Conservation (phyloP, 2,329 filamentous ascomycete species). For the Stachybotrys echinatus region DNA sequence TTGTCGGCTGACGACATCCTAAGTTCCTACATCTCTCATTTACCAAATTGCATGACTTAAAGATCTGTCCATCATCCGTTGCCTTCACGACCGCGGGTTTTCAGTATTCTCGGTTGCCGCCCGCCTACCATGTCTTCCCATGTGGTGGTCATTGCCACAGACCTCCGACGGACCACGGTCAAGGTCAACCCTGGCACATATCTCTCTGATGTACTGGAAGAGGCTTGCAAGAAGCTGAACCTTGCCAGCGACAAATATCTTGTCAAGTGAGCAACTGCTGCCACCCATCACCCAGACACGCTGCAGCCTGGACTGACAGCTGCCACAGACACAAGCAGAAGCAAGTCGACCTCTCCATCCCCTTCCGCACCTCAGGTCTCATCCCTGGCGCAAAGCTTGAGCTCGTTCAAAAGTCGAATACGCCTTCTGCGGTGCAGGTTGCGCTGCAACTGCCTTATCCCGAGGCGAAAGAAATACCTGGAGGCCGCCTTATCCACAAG, state of each 20-base stretch:
- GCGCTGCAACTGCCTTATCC: constrained; percentile 78
- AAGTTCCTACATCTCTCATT: background rate
- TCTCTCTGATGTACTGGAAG: constrained; percentile 77
- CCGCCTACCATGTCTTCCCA: constrained; percentile 67
- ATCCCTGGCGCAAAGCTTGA: constrained; percentile 85
- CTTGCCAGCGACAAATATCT: constrained; percentile 68
- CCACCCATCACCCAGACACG: background rate
- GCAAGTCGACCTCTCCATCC: constrained; percentile 75
- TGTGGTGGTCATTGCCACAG: constrained; percentile 80
- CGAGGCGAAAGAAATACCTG: constrained; percentile 57
- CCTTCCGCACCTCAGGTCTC: constrained; percentile 78
- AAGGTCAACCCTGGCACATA: constrained; percentile 80
- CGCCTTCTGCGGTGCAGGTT: constrained; percentile 78
- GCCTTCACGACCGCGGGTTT: no score
- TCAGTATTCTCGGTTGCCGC: background rate
- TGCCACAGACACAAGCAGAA: constrained; percentile 72
- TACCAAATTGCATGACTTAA: no score
- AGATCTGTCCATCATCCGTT: no score
- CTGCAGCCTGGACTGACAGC: constrained; percentile 2
- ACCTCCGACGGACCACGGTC: constrained; percentile 70
- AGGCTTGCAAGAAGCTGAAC: constrained; percentile 81
- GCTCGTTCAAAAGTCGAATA: constrained; percentile 80
- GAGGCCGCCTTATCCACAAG: constrained; percentile 71
- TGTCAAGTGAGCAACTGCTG: constrained; percentile 64
- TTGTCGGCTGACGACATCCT: background rate